Evolutionary conservation across 306 rosid genomes (phyloP).

Genomic region (Dryas drummondii): DNA sequence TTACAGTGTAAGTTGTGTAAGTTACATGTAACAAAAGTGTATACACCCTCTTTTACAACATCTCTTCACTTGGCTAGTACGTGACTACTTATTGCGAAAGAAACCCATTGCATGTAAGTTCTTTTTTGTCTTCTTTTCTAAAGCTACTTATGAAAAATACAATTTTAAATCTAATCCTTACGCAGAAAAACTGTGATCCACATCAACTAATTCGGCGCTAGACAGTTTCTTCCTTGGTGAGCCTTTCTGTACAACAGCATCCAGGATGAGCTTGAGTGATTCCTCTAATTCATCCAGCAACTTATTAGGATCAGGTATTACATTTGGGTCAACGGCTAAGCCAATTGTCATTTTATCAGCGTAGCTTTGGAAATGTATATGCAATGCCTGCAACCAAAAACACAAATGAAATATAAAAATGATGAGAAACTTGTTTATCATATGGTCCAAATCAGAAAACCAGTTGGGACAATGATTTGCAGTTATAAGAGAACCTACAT

Average conservation of each 20-base stretch:
- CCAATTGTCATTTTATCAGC: conserved; percentile 48
- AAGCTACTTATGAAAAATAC: too few species aligned
- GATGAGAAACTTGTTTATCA: background rate
- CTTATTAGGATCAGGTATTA: conserved; percentile 50
- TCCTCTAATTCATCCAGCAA: conserved; percentile 57
- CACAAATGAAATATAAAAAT: background rate
- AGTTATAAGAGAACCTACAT: conserved; percentile 34
- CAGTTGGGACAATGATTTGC: background rate
- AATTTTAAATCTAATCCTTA: background rate
- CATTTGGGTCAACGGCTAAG: conserved; percentile 48
- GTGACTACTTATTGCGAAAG: too few species aligned
- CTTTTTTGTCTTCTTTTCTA: too few species aligned
- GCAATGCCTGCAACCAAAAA: conserved; percentile 50
- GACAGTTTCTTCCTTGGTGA: conserved; percentile 19
- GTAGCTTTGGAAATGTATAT: conserved; percentile 62
- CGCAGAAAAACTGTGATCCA: background rate
- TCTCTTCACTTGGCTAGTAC: too few species aligned
- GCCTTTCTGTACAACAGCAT: conserved; percentile 25
- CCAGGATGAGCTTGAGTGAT: conserved; percentile 45
- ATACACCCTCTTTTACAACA: too few species aligned
- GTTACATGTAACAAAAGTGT: too few species aligned
- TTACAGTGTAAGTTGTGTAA: too few species aligned
- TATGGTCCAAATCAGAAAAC: background rate
- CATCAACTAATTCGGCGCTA: background rate
- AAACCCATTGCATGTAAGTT: too few species aligned